phyloP scores from a whole-genome alignment of 768 basidiomycete genomes.

The Agrocybe chaxingu region DNA sequence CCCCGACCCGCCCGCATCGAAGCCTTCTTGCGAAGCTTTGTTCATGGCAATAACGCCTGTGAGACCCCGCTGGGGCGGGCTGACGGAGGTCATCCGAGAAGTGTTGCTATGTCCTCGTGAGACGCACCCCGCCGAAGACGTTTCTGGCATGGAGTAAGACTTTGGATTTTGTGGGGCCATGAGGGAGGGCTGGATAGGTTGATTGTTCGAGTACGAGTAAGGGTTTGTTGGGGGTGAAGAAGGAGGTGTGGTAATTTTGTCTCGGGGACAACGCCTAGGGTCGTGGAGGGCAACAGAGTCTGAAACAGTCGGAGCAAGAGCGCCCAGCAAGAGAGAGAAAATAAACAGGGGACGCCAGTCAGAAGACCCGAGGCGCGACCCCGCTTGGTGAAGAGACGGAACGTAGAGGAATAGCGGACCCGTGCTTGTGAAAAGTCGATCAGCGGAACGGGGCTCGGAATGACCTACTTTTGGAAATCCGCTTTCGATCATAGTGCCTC shows the following conservation, averaged over 20 bases:
- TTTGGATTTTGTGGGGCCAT: too few relatives aligned
- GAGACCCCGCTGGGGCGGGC: neutral
- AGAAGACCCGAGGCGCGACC: slow-evolving; percentile 5
- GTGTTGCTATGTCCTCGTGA: too few relatives aligned
- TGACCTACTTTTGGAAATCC: slow-evolving; percentile 14
- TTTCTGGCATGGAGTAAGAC: too few relatives aligned
- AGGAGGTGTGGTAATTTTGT: too few relatives aligned
- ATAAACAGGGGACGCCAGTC: slow-evolving; percentile 6
- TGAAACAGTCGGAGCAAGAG: neutral
- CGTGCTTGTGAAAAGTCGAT: slow-evolving; percentile 13
- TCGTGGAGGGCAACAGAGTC: too few relatives aligned
- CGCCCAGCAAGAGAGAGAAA: neutral
- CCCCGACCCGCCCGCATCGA: neutral
- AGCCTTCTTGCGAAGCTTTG: neutral
- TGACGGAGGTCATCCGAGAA: neutral
- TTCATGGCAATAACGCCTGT: neutral
- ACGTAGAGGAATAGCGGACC: slow-evolving; percentile 6
- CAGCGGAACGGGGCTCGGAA: slow-evolving; percentile 19
- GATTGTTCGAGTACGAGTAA: too few relatives aligned
- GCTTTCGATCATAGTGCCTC: slow-evolving; percentile 12
- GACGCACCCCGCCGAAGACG: too few relatives aligned
- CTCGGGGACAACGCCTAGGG: too few relatives aligned
- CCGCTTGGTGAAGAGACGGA: slow-evolving; percentile 10
- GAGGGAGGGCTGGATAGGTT: too few relatives aligned
- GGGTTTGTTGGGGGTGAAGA: too few relatives aligned